phyloP scores from a whole-genome alignment of 345 rosid species.

The Populus euphratica region DNA sequence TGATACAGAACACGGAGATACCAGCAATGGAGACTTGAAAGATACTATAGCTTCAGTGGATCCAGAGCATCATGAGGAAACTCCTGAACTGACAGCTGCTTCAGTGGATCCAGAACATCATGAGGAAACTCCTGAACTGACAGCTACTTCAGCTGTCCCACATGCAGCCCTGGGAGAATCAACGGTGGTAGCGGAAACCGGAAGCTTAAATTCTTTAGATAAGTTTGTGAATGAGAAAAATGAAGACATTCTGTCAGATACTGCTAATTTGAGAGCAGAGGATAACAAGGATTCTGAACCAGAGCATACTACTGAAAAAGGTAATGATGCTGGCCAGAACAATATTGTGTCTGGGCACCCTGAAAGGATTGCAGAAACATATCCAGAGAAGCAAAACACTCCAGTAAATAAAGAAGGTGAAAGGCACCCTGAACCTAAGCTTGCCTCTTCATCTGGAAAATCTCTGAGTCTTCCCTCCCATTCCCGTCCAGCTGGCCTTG shows the following conservation, averaged over 20 bases:
- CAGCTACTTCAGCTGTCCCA: constrained; percentile 9
- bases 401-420: constrained; percentile 29
- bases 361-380: constrained; percentile 22
- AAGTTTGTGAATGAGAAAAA: constrained; percentile 25
- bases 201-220: constrained; percentile 19
- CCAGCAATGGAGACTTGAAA: constrained; percentile 21
- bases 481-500: constrained; percentile 86
- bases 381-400: constrained; percentile 23
- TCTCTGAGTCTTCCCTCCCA: constrained; percentile 28
- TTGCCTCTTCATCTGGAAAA: constrained; percentile 39
- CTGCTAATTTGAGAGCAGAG: constrained; percentile 21
- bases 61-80: constrained; percentile 5
- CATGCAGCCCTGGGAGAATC: constrained; percentile 14
- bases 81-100: constrained; percentile 4
- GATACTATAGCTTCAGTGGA: constrained; percentile 8
- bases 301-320: constrained; percentile 18
- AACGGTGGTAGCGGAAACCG: constrained; percentile 15
- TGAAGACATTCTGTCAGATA: constrained; percentile 22
- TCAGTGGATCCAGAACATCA: background rate
- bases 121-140: constrained; percentile 2
- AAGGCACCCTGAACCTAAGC: constrained; percentile 11
- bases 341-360: constrained; percentile 24
- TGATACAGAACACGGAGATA: background rate
- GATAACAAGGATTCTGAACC: constrained; percentile 24
- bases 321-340: constrained; percentile 24